Evolutionary conservation across 2,329 filamentous ascomycete species (phyloP).

Genomic region (Lizonia empirigonia): DNA sequence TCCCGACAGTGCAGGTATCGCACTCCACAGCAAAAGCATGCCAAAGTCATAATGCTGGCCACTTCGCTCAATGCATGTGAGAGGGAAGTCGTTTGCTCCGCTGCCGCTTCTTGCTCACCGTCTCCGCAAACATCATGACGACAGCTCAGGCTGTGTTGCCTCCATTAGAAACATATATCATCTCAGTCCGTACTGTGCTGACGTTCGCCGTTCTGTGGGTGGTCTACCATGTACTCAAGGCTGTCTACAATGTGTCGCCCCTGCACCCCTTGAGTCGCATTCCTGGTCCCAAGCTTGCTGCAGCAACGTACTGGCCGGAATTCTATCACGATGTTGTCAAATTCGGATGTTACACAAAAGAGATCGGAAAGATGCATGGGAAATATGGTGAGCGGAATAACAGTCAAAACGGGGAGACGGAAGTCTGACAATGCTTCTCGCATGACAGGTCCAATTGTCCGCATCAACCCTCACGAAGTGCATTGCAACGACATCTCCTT

Average conservation of each 20-base stretch:
- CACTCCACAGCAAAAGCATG: constrained; percentile 14
- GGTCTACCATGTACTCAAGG: constrained; percentile 21
- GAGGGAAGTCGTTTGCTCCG: constrained; percentile 1
- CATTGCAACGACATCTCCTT: constrained; percentile 40
- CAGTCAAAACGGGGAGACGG: background rate
- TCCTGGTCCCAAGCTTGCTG: constrained; percentile 44
- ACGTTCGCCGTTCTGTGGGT: constrained; percentile 21
- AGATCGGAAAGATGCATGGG: constrained; percentile 46
- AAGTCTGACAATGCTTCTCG: background rate
- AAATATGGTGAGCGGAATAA: constrained; percentile 36
- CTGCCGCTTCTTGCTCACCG: constrained; percentile 1
- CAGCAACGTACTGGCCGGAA: constrained; percentile 43
- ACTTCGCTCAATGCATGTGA: constrained; percentile 2
- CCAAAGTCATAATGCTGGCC: constrained; percentile 12
- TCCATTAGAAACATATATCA: constrained; percentile 8
- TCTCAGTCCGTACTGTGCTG: constrained; percentile 14
- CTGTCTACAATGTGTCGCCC: constrained; percentile 34
- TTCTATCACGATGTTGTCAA: constrained; percentile 46
- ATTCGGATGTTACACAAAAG: constrained; percentile 39
- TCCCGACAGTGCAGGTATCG: constrained; percentile 18
- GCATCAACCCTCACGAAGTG: constrained; percentile 43
- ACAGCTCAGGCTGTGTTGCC: constrained; percentile 6
- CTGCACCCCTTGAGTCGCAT: constrained; percentile 39
- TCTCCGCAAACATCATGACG: constrained; percentile 13
- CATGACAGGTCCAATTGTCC: constrained; percentile 39